These are phyloP conservation scores for Coelastrella sp. DNA, from an alignment of 139 green algal species.

Conservation along the genomic window DNA sequence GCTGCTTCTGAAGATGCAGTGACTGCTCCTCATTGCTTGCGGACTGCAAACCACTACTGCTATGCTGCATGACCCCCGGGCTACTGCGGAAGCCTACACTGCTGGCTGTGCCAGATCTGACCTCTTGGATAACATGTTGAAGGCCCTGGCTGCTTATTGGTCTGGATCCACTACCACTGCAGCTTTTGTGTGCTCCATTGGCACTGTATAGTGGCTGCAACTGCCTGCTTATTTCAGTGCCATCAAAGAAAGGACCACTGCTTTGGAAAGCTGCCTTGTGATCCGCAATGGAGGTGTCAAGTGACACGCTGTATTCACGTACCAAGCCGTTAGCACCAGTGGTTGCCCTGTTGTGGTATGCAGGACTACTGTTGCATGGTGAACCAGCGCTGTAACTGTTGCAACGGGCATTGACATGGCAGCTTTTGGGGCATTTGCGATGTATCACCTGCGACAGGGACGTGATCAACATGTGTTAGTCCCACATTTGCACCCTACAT, in stretches of 20 bases:
- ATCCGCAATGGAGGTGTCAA: too few relatives aligned
- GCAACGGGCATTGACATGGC: too few relatives aligned
- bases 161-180: background rate
- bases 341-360: too few relatives aligned
- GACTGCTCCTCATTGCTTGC: too few relatives aligned
- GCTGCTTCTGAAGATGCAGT: background rate
- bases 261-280: background rate
- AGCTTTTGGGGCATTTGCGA: slow-evolving; percentile 15
- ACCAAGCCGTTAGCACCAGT: background rate
- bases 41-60: background rate
- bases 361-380: background rate
- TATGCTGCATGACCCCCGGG: background rate
- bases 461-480: background rate
- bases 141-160: background rate
- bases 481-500: background rate
- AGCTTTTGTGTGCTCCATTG: background rate
- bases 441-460: slow-evolving; percentile 47
- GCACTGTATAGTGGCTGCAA: background rate
- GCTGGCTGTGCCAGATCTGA: background rate
- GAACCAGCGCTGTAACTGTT: slow-evolving; percentile 19
- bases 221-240: background rate
- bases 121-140: background rate
- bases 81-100: background rate
- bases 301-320: slow-evolving; percentile 15
- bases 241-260: slow-evolving; percentile 29